Base-by-base conservation (phyloP, 2,329 filamentous ascomycete species). In the Aspergillus sp. region DNA sequence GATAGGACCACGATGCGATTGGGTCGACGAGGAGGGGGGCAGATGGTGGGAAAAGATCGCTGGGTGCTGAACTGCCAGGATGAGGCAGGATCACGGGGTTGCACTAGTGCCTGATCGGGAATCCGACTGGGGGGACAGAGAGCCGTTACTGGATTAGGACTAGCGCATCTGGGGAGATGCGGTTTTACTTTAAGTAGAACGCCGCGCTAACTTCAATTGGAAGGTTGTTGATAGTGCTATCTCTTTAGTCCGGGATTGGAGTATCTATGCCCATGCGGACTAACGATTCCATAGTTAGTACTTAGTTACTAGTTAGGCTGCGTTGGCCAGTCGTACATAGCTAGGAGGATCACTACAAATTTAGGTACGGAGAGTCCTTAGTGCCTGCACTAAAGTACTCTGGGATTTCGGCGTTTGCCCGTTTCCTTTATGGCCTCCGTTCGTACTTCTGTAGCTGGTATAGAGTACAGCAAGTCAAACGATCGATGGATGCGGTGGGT, bases 61-160 rank as follows among this genome's bases (percentile, higher is more conserved):
- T 48, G 23, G 11, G 54, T 42, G 21, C 47, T 59, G 57, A 55
- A 57, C 52, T 62, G 57, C 50, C 52, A 59, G 59, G 48, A 57
- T 57, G 63, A 61, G 57, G 15, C 23, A 63, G 64, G 60, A 66
- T 72, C 71, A 73, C 71, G 70, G 60, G 72, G 64, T 58, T 58
- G 36, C 64, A 49, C 62, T 64, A 64, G 47, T 32, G 54, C 60
- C 36, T 27, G 57, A 69, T 65, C 51, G 23, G 59, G 64, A 42
- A 17, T 63, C 32, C 5, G 61, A 52, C 19, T 55, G 63, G 52
- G 57, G 47, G 47, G 38, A 38, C 27, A 39, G 19, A 8, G 13
- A 59, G 63, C 59, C 60, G 49, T 62, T 63, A 11, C 66, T 61
- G 54, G 49, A 62, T 64, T 62, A n/a, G 62, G 66, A 47, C 52